These are phyloP conservation scores for Penstemon eatonii DNA, from an alignment of 257 asterid genomes.

Conservation along the genomic window DNA sequence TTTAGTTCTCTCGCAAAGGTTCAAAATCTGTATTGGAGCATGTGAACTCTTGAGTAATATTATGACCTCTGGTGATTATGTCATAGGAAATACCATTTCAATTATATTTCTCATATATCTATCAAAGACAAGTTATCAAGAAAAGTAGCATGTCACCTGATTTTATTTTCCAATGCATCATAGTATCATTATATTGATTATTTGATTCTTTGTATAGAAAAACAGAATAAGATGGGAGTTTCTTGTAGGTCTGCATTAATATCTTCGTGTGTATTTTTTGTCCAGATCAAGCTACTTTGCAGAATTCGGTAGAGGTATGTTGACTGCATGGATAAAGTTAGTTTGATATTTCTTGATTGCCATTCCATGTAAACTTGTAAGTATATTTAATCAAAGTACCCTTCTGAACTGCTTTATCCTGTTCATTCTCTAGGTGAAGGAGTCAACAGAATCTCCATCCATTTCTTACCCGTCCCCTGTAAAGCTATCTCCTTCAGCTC, in stretches of 20 bases:
- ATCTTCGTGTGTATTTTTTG: constrained; percentile 12
- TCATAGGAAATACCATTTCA: constrained; percentile 5
- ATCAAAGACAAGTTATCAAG: constrained; percentile 13
- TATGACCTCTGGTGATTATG: constrained; percentile 10
- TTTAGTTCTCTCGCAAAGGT: background rate
- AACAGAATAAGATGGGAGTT: background rate
- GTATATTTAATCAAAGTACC: constrained; percentile 5
- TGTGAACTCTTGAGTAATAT: background rate
- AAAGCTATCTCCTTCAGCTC: constrained; percentile 70
- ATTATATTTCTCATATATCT: background rate
- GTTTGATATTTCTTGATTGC: constrained; percentile 13
- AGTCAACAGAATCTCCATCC: constrained; percentile 47
- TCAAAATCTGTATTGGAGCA: background rate
- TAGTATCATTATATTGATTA: constrained; percentile 1
- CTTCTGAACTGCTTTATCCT: constrained; percentile 1
- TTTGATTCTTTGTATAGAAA: background rate
- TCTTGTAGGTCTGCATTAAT: background rate
- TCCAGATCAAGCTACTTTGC: constrained; percentile 50
- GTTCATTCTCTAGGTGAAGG: constrained; percentile 52
- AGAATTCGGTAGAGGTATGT: constrained; percentile 42
- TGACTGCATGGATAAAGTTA: constrained; percentile 18
- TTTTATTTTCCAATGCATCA: too few species aligned
- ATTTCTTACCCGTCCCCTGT: constrained; percentile 63
- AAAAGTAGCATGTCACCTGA: background rate
- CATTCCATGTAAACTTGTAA: constrained; percentile 9